Evolutionary conservation across 1,139 yeast species (phyloP), one percentile per base, ranked within the genome.

Genomic region (Sugiyamaella castrensis): DNA sequence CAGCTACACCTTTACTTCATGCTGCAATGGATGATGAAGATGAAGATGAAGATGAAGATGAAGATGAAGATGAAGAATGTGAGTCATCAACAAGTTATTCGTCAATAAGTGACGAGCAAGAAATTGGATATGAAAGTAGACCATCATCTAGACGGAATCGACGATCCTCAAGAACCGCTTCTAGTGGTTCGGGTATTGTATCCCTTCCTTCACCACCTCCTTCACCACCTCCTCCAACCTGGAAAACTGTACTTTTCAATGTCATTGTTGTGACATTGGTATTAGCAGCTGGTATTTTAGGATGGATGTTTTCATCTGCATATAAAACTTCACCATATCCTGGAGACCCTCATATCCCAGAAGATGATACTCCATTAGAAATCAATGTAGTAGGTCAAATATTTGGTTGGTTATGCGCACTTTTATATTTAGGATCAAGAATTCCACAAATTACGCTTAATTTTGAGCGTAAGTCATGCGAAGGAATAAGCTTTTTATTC

Each of bases 351-450:
- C 56, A 60, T 31, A 67, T 65, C 19, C 71, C 71, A 27, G 72
- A 69, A 32, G 55, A 56, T 1, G 72, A 71, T 41, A 57, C 63
- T 3, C 47, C 55, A 12, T 55, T 58, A 48, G 77, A 76, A 35
- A 80, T 82, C 64, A 91, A 87, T 63, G 79, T 83, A 16, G 68
- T 85, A 57, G 97, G 96, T 1, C 98, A 91, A 69, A 69, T 80
- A 37, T 87, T 88, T 67, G 98, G 98, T 26, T 91, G 96, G 87
- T 70, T 88, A 48, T 88, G 96, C 71, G 97, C 98, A 1, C 68
- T 75, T 1, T 74, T 91, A 42, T 91, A 91, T 65, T 71, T 91
- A 57, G 96, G 96, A 1, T 88, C 96, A 12, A 74, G 98, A 58
- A 69, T 91, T 24, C 98, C 98, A 0, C 98, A 91, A 69, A 87